Percentiles rank a stretch among this genome's conserved stretches.
phyloP scores from a whole-genome alignment of 768 basidiomycete genomes.

The Termitomyces sp. region DNA sequence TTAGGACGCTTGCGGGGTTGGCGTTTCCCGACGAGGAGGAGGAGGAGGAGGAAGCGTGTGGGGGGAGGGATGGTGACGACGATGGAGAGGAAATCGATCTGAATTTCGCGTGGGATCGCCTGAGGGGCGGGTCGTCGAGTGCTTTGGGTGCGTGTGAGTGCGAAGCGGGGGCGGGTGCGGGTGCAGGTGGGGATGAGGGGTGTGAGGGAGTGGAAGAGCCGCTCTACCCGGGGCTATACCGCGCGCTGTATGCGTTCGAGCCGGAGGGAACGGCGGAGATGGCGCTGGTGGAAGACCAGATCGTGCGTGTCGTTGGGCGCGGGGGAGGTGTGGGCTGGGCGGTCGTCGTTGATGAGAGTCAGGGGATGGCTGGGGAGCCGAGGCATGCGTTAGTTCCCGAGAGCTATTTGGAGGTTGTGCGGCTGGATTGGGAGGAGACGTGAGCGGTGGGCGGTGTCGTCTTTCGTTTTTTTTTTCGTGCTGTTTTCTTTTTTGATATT shows the following conservation, averaged over 20 bases:
- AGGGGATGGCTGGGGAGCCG: conserved; percentile 9
- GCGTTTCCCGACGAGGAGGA: conserved; percentile 11
- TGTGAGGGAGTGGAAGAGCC: conserved; percentile 32
- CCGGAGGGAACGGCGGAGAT: conserved; percentile 84
- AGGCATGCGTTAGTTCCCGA: conserved; percentile 76
- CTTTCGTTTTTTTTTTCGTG: too few relatives aligned
- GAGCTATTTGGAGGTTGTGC: conserved; percentile 65
- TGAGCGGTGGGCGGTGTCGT: too few relatives aligned
- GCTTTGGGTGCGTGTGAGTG: too few relatives aligned
- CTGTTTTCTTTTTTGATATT: too few relatives aligned
- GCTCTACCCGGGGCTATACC: conserved; percentile 68
- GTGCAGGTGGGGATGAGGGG: conserved; percentile 20
- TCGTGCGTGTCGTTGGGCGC: conserved; percentile 68
- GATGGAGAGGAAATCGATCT: too few relatives aligned
- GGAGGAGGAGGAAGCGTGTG: conserved; percentile 14
- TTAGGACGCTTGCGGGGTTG: conserved; percentile 21
- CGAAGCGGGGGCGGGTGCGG: conserved; percentile 21
- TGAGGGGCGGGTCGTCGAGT: conserved; percentile 26
- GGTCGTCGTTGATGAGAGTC: conserved; percentile 47
- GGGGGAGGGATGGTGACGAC: too few relatives aligned
- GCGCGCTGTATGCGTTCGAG: conserved; percentile 74
- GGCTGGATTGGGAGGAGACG: conserved; percentile 39
- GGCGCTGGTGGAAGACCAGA: conserved; percentile 71
- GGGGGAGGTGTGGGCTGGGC: conserved; percentile 84
- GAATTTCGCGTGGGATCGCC: conserved; percentile 24